These are phyloP conservation scores for Firmiana major DNA, from an alignment of 345 rosid genomes.

Conservation along the genomic window DNA sequence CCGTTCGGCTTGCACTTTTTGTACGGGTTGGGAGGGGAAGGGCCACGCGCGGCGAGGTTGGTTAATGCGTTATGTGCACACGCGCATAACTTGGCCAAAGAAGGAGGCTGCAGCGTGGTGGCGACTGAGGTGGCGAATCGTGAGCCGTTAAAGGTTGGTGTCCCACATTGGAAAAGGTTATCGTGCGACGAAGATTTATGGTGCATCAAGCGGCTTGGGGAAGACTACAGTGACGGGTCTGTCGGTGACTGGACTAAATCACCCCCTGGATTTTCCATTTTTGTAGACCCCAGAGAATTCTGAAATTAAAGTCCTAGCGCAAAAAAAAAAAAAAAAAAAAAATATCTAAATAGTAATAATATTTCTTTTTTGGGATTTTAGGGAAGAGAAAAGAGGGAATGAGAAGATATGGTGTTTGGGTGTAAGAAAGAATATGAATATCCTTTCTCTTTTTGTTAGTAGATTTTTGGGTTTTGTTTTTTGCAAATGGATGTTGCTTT, in stretches of 20 bases:
- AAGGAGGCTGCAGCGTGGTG: constrained; percentile 63
- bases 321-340: no score
- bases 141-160: constrained; percentile 65
- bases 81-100: constrained; percentile 85
- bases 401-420: constrained; percentile 24
- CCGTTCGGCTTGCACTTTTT: constrained; percentile 77
- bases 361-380: background rate
- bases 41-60: constrained; percentile 60
- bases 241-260: constrained; percentile 93
- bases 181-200: constrained; percentile 82
- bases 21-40: constrained; percentile 95
- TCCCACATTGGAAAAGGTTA: constrained; percentile 78
- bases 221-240: constrained; percentile 72
- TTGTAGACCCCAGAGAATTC: constrained; percentile 95
- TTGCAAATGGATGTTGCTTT: constrained; percentile 41
- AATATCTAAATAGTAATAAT: background rate
- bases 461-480: background rate
- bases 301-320: constrained; percentile 13
- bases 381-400: constrained; percentile 12
- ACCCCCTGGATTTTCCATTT: constrained; percentile 70
- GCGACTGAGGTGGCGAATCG: constrained; percentile 72
- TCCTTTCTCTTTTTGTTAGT: constrained; percentile 16
- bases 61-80: constrained; percentile 59
- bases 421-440: constrained; percentile 25
- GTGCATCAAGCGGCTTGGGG: constrained; percentile 87